Base-by-base conservation (phyloP, 169 alveolate species). In the Plasmodium vivax region DNA sequence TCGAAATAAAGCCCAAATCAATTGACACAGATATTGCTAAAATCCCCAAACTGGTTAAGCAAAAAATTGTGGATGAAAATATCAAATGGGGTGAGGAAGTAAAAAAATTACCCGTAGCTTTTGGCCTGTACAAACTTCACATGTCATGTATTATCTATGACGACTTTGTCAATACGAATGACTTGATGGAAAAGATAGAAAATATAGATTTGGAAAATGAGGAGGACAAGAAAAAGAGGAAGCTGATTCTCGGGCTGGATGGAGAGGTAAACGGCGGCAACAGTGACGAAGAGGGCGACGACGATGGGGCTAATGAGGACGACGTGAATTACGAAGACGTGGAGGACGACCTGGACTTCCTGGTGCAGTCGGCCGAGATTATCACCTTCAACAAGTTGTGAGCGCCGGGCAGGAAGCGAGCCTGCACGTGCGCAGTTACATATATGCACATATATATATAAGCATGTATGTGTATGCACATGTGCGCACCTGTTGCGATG, bases 41-140 rank as follows among this genome's bases (percentile, higher is more conserved):
- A 83, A 96, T 97, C 19, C 85, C 95, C 62, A 92, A 95, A 56
- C 93, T 95, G 43, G 98, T 97, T 36, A 96, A 96, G 95, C 92
- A 90, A 14, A 91, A 87, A 87, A 95, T 97, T 92, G 95, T 95
- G 58, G 95, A 97, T 77, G 98, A 97, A 83, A 97, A 98, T 71
- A 93, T 97, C 73, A 96, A 97, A 45, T 97, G 98, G 98, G 98
- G 98, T 32, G 98, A 95, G 54, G 97, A 96, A 56, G 95, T 95
- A 51, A 96, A 97, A 83, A 97, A 95, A 95, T 96, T 97, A 36
- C 98, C 98, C 16, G 95, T 97, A 27, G 98, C 98, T 10, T 97
- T 94, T 88, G 98, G 98, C 23, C 95, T 97, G 81, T 96, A 95
- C 96, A 97, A 97, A 87, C 92, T 97, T n/a, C 98, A 97, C 90